Evolutionary conservation across 768 basidiomycete genomes (phyloP).

Genomic region (Agaricus blazei): DNA sequence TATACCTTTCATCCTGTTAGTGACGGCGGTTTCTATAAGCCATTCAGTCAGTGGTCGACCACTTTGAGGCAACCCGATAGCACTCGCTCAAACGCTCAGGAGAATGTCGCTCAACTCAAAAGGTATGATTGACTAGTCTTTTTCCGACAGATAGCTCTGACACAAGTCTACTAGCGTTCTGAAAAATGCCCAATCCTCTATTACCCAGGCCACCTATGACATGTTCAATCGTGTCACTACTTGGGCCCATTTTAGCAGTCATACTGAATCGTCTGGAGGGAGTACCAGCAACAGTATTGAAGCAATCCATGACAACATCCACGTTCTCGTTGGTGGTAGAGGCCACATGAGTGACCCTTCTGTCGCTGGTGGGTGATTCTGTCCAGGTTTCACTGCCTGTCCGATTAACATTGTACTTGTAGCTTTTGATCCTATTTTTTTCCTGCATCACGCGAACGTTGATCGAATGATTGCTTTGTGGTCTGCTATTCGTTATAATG

Average conservation of each 20-base stretch:
- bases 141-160: background rate
- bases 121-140: background rate
- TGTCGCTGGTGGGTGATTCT: slow-evolving; percentile 25
- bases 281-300: slow-evolving; percentile 36
- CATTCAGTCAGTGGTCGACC: slow-evolving; percentile 25
- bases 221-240: slow-evolving; percentile 25
- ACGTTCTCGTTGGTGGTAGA: slow-evolving; percentile 29
- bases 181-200: slow-evolving; percentile 15
- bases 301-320: slow-evolving; percentile 37
- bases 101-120: slow-evolving; percentile 24
- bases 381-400: background rate
- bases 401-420: background rate
- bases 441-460: slow-evolving; percentile 40
- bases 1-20: slow-evolving; percentile 29
- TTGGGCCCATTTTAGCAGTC: slow-evolving; percentile 40
- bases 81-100: slow-evolving; percentile 20
- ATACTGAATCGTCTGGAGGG: slow-evolving; percentile 25
- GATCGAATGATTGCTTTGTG: slow-evolving; percentile 43
- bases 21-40: slow-evolving; percentile 21
- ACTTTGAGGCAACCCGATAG: slow-evolving; percentile 30
- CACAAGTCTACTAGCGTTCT: slow-evolving; percentile 13
- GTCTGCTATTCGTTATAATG: slow-evolving; percentile 34
- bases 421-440: slow-evolving; percentile 46
- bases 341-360: slow-evolving; percentile 32
- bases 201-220: slow-evolving; percentile 22